Conservation (phyloP, 208 protist genomes). For the Crithidia thermophila region DNA sequence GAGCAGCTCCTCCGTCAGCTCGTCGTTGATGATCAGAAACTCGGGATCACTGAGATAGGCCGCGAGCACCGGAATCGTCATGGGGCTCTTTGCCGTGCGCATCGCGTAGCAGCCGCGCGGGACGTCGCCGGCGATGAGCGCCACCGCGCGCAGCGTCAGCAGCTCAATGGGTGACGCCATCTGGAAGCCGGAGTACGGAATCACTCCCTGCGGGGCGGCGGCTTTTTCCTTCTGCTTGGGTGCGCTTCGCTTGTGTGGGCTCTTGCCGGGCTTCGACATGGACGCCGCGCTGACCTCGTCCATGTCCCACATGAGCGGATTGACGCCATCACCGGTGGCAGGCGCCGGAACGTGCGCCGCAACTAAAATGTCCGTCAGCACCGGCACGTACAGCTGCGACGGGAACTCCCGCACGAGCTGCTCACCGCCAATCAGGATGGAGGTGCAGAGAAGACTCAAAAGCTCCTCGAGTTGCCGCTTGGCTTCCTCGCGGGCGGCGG, state of each 20-base stretch:
- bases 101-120: constrained; percentile 43
- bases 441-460: constrained; percentile 41
- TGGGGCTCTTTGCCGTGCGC: constrained; percentile 28
- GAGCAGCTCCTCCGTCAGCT: constrained; percentile 68
- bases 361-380: constrained; percentile 35
- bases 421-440: constrained; percentile 46
- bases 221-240: neutral
- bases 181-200: constrained; percentile 20
- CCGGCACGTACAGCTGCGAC: constrained; percentile 23
- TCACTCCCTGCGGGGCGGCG: neutral
- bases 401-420: constrained; percentile 44
- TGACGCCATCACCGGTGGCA: constrained; percentile 1
- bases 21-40: constrained; percentile 37
- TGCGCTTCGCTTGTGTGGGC: too few relatives aligned
- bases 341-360: constrained; percentile 2
- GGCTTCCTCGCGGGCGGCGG: constrained; percentile 1
- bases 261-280: neutral
- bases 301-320: constrained; percentile 13
- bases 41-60: constrained; percentile 35
- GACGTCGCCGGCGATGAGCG: constrained; percentile 64
- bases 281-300: constrained; percentile 6
- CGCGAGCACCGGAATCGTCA: constrained; percentile 29
- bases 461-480: constrained; percentile 18
- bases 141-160: constrained; percentile 48
- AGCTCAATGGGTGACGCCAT: constrained; percentile 27